phyloP scores from a whole-genome alignment of 768 basidiomycete species.

The Phallus indusiatus region DNA sequence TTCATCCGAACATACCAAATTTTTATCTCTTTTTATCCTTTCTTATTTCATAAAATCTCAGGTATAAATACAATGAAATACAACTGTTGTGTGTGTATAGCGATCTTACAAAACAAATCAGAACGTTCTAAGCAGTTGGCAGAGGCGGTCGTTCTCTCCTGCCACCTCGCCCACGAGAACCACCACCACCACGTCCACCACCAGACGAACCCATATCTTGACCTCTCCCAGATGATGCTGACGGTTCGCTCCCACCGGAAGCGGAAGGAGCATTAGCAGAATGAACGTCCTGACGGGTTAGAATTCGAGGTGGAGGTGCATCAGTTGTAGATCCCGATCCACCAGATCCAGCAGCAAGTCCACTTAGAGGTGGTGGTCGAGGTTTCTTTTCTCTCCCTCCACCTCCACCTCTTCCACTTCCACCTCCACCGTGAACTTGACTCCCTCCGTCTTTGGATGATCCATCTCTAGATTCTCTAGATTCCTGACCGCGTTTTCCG shows the following conservation, averaged over 20 bases:
- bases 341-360: no score
- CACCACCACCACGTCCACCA: constrained; percentile 21
- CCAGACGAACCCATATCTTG: constrained; percentile 1
- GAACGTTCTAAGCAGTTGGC: no score
- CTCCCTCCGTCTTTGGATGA: constrained; percentile 11
- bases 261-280: neutral
- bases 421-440: constrained; percentile 14
- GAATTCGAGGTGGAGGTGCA: constrained; percentile 2
- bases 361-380: neutral
- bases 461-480: constrained; percentile 1
- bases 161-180: constrained; percentile 18
- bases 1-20: no score
- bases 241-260: neutral
- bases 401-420: constrained; percentile 22
- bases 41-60: no score
- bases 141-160: neutral
- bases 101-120: no score
- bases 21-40: no score
- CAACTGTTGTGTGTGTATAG: no score
- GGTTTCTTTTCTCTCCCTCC: constrained; percentile 10
- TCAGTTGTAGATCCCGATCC: neutral
- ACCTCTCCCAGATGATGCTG: neutral
- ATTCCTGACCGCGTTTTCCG: constrained; percentile 14
- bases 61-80: no score
- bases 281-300: constrained; percentile 7